A percentile compares a stretch with the other conserved stretches of the same genome.
Evolutionary conservation across 768 basidiomycete genomes (phyloP).

Genomic region (Nidularia pulvinata): DNA sequence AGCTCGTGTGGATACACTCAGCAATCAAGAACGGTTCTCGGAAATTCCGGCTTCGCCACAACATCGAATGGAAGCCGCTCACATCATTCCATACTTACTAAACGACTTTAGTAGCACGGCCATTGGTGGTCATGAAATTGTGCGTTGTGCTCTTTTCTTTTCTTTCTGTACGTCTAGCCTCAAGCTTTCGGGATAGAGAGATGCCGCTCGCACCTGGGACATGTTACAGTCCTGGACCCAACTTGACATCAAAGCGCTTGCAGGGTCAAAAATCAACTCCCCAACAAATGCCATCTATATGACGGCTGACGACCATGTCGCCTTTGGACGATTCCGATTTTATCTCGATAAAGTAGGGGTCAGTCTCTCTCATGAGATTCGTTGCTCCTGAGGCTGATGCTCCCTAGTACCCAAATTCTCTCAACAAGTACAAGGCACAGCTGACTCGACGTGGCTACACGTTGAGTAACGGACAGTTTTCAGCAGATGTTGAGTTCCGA

Average conservation of each 20-base stretch:
- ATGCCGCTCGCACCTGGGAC: not conserved
- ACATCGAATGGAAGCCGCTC: slow-evolving; percentile 6
- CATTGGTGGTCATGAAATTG: slow-evolving; percentile 2
- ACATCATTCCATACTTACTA: slow-evolving; percentile 10
- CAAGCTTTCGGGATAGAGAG: slow-evolving; percentile 4
- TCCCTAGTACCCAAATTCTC: slow-evolving; percentile 8
- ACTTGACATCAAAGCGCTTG: slow-evolving; percentile 6
- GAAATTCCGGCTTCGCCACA: slow-evolving; percentile 5
- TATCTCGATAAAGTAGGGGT: slow-evolving; percentile 7
- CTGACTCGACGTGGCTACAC: not conserved
- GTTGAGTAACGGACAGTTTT: not conserved
- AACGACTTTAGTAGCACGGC: slow-evolving; percentile 7
- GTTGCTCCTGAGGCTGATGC: not conserved
- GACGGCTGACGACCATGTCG: slow-evolving; percentile 1
- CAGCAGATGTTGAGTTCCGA: slow-evolving; percentile 10
- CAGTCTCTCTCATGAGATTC: not conserved
- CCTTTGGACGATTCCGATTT: slow-evolving; percentile 4
- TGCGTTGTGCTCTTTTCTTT: slow-evolving; percentile 1
- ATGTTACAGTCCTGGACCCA: slow-evolving; percentile 13
- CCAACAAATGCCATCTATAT: slow-evolving; percentile 13
- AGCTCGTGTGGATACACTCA: not conserved
- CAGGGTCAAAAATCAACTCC: slow-evolving; percentile 8
- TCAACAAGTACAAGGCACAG: slow-evolving; percentile 10
- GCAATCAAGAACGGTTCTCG: not conserved
- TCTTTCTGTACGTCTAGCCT: not conserved